A percentile compares a stretch with the other conserved stretches of the same genome.
Evolutionary conservation across 192 early-diverging fungal species (phyloP).

Genomic region (Rhizoclosmatium sp.): DNA sequence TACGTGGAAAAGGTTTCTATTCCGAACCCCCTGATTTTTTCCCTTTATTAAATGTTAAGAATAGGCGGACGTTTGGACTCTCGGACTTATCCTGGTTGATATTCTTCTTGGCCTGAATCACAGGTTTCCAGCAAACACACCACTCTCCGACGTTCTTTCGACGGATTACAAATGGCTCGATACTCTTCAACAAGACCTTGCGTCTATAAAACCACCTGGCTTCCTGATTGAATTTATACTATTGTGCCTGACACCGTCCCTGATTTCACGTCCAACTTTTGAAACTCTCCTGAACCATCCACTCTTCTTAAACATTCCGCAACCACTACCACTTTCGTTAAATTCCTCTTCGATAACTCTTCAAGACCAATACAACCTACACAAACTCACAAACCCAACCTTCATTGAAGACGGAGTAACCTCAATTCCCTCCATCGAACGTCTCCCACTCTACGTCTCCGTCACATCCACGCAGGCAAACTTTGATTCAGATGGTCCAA

Average conservation of each 20-base stretch:
- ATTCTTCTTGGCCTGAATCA: neutral
- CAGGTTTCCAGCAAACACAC: neutral
- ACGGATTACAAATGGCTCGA: neutral
- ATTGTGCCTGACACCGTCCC: neutral
- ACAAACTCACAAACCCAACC: neutral
- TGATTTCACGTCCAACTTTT: neutral
- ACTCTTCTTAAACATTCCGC: neutral
- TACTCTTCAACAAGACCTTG: neutral
- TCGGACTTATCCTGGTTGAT: constrained; percentile 21
- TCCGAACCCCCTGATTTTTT: too few species aligned
- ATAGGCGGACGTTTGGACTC: constrained; percentile 28
- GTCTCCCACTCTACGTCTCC: constrained; percentile 6
- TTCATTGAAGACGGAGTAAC: constrained; percentile 1
- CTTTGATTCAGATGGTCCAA: neutral
- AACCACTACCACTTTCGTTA: neutral
- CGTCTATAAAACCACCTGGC: neutral
- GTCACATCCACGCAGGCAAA: neutral
- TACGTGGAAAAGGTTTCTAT: neutral
- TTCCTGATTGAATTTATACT: neutral
- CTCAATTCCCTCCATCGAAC: constrained; percentile 23
- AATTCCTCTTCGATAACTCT: neutral
- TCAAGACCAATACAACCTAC: neutral
- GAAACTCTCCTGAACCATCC: neutral
- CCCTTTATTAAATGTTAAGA: neutral
- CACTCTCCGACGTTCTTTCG: neutral